Evolutionary conservation across 164 flowering plant species (phyloP), one percentile per base, ranked within the genome.

Genomic region (Akebia trifoliata): DNA sequence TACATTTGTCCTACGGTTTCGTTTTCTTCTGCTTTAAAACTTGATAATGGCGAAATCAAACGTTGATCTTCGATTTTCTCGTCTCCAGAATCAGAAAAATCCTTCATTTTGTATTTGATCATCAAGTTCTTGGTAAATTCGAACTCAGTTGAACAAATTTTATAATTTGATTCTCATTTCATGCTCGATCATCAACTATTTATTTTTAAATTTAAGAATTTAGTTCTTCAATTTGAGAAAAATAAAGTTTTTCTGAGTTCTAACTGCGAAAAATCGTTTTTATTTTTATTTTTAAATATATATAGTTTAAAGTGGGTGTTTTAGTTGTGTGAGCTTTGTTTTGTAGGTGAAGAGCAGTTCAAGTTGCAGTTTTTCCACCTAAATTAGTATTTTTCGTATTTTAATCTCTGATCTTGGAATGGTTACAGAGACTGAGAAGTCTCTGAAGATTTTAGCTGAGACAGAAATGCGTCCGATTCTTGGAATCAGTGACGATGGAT

Each of bases 401-500:
- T 4, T 11, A 4, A 36, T 21, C 1, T 22, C 1, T 31, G 21
- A 0, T 40, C 11, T 38, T 15, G 30, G 53, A 26, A 53, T 61
- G 56, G 51, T 65, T 9, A 54, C 56, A 9, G 55, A 56, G 63
- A 38, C 22, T 36, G n/a, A n/a, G n/a, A n/a, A n/a, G n/a, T 20
- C 53, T 35, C 9, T 56, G 59, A 73, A 72, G 73, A 76, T 78
- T 83, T 69, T 76, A 65, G 65, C 87, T 10, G 84, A 78, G 31
- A 59, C 76, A 43, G 77, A 79, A 56, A 74, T 70, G 72, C 74
- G 84, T 66, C 75, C 90, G 57, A 52, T 74, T 72, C 44, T 68
- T 0, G 71, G 75, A 20, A 66, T 50, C 56, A 56, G 60, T n/a
- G n/a, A n/a, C 10, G 78, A 74, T 4, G 68, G 68, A 54, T 61